Evolutionary conservation across 129 eudicot species (phyloP).

Genomic region (Escallonia herrerae): DNA sequence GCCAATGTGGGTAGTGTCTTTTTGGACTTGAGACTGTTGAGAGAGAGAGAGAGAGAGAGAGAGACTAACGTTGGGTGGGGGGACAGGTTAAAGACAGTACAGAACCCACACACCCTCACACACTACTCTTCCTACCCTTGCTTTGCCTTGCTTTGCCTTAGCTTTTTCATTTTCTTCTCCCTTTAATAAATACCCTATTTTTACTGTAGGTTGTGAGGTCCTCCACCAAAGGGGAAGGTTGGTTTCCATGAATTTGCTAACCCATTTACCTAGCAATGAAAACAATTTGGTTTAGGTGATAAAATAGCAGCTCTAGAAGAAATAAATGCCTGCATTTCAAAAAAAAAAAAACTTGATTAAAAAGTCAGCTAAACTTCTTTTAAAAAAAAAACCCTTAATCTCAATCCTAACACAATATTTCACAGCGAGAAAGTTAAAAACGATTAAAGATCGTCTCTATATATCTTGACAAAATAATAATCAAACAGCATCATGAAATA

Average conservation of each 20-base stretch:
- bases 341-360: no score
- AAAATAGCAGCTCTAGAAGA: no score
- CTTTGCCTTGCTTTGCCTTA: constrained; percentile 17
- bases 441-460: no score
- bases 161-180: constrained; percentile 7
- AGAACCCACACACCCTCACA: constrained; percentile 40
- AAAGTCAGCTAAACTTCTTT: no score
- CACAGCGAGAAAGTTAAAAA: no score
- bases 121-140: background rate
- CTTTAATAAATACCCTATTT: constrained; percentile 2
- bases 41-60: constrained; percentile 25
- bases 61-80: constrained; percentile 33
- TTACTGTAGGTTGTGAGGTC: constrained; percentile 19
- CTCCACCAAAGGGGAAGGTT: constrained; percentile 10
- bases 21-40: constrained; percentile 27
- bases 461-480: no score
- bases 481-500: no score
- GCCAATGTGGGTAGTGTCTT: constrained; percentile 32
- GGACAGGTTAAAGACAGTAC: constrained; percentile 59
- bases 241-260: constrained; percentile 10
- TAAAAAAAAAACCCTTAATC: no score
- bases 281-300: no score
- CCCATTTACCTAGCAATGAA: background rate
- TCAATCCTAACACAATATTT: no score
- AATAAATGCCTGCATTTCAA: no score